phyloP scores from a whole-genome alignment of 768 basidiomycete genomes.

The Suillus luteus region DNA sequence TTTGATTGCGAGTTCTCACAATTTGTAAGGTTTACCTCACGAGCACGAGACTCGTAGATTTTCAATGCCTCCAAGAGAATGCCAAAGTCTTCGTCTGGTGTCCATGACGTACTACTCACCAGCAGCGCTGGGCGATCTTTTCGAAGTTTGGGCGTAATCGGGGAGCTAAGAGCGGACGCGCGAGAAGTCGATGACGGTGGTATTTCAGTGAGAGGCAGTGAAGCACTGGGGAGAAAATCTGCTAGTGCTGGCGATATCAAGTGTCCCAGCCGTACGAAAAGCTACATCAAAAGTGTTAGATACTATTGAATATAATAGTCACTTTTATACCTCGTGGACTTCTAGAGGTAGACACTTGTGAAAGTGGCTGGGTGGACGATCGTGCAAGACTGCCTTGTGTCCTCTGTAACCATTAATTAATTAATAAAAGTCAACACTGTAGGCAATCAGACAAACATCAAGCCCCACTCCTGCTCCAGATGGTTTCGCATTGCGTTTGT shows the following conservation, averaged over 20 bases:
- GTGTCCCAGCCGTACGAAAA: conserved; percentile 51
- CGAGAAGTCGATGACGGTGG: conserved; percentile 31
- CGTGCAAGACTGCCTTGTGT: conserved; percentile 76
- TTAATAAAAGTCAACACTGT: background rate
- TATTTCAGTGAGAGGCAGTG: conserved; percentile 56
- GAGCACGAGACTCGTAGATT: conserved; percentile 65
- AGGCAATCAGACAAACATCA: conserved; percentile 56
- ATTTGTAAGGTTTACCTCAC: conserved; percentile 27
- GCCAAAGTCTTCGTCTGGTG: conserved; percentile 92
- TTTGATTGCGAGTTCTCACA: conserved; percentile 5
- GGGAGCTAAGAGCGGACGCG: conserved; percentile 18
- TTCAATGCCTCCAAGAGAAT: conserved; percentile 77
- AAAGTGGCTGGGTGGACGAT: conserved; percentile 88
- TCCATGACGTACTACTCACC: conserved; percentile 96
- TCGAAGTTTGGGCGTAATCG: conserved; percentile 52
- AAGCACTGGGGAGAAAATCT: conserved; percentile 54
- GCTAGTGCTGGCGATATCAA: conserved; percentile 39
- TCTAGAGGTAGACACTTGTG: conserved; percentile 68
- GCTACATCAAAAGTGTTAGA: conserved; percentile 32
- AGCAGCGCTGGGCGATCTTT: conserved; percentile 81
- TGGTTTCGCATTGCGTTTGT: conserved; percentile 82
- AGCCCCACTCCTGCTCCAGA: conserved; percentile 70
- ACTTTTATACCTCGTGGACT: conserved; percentile 65
- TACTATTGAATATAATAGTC: conserved; percentile 1
- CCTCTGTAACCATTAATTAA: conserved; percentile 55